Evolutionary conservation across 2,329 filamentous ascomycete genomes (phyloP).

Genomic region (Monosporascus sp.): DNA sequence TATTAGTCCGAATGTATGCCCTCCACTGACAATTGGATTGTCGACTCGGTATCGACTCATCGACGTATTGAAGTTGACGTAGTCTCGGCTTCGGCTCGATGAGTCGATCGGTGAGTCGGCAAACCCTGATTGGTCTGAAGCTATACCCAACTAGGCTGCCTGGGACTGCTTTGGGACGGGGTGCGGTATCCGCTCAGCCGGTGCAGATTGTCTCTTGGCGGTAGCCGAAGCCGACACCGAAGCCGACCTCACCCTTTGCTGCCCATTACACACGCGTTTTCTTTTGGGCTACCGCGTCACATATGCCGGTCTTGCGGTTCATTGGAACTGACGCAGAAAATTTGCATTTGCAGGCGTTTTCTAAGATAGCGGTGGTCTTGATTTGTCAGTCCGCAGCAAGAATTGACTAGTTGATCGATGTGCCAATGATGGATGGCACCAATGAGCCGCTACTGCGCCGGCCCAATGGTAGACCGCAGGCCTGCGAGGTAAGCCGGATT

Average conservation of each 20-base stretch:
- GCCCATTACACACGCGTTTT: neutral
- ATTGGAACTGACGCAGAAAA: too few relatives aligned
- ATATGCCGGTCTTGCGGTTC: too few relatives aligned
- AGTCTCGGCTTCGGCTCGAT: neutral
- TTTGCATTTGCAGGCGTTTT: too few relatives aligned
- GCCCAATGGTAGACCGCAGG: constrained; percentile 23
- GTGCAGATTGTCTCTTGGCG: neutral
- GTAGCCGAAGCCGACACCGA: constrained; percentile 27
- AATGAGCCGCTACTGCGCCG: constrained; percentile 20
- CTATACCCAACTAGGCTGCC: neutral
- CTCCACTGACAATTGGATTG: neutral
- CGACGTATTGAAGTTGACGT: neutral
- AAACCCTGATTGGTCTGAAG: neutral
- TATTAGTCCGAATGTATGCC: neutral
- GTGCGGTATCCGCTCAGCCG: neutral
- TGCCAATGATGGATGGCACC: too few relatives aligned
- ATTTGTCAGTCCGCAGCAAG: neutral
- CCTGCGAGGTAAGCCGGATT: constrained; percentile 21
- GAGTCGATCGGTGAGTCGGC: neutral
- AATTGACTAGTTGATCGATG: neutral
- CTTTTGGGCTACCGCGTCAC: neutral
- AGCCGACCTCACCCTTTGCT: constrained; percentile 1
- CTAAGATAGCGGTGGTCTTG: too few relatives aligned
- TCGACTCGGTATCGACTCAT: neutral
- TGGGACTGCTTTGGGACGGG: neutral